These are phyloP conservation scores for Phoenix roebelenii DNA, from an alignment of 176 grass and related monocot genomes.

Conservation along the genomic window DNA sequence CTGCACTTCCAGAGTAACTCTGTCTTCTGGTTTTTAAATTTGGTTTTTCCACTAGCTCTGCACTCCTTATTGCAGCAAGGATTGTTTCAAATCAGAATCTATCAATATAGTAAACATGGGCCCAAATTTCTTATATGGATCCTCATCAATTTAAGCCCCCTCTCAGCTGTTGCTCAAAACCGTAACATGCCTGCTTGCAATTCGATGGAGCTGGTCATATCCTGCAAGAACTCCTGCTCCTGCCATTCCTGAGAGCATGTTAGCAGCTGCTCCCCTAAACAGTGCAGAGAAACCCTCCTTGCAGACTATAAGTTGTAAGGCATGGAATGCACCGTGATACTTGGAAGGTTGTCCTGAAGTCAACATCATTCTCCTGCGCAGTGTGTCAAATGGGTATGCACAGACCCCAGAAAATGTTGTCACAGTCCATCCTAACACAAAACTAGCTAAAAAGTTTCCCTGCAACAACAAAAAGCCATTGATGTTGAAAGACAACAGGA, in stretches of 20 bases:
- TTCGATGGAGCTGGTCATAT: constrained; percentile 66
- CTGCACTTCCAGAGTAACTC: too few species aligned
- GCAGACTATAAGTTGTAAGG: constrained; percentile 48
- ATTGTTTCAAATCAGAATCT: not conserved
- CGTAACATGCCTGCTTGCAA: constrained; percentile 34
- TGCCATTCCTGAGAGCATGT: constrained; percentile 80
- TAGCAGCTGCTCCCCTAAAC: constrained; percentile 69
- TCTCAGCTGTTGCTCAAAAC: constrained; percentile 45
- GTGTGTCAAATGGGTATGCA: constrained; percentile 82
- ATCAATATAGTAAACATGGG: not conserved
- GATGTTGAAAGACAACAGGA: too few species aligned
- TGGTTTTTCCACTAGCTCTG: not conserved
- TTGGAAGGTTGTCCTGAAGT: constrained; percentile 69
- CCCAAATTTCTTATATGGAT: too few species aligned
- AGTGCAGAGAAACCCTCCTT: constrained; percentile 64
- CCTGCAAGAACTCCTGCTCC: constrained; percentile 87
- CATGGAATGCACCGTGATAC: constrained; percentile 60
- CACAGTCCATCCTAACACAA: constrained; percentile 72
- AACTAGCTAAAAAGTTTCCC: constrained; percentile 90
- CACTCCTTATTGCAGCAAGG: constrained; percentile 1
- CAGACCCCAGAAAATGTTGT: constrained; percentile 87
- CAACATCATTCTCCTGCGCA: constrained; percentile 92
- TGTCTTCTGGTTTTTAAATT: too few species aligned
- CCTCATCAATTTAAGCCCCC: constrained; percentile 36
- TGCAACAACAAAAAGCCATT: constrained; percentile 25